phyloP scores from a whole-genome alignment of 208 protist species.

The Sergeia podlipaevii region DNA sequence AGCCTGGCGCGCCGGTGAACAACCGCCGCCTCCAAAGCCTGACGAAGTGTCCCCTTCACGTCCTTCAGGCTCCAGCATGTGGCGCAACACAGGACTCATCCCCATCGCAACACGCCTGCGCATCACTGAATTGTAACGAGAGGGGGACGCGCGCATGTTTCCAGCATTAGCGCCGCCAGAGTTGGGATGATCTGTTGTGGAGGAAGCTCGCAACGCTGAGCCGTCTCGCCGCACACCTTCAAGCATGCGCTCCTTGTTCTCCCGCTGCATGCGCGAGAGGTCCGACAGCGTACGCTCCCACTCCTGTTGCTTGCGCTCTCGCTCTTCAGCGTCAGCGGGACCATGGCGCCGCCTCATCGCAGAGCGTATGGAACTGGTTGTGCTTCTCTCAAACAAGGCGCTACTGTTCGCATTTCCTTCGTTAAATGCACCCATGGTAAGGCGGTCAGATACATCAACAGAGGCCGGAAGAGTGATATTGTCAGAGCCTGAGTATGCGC shows the following conservation, averaged over 20 bases:
- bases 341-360: conserved; percentile 28
- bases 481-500: no score
- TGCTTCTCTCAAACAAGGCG: no score
- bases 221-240: conserved; percentile 9
- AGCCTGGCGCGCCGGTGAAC: no score
- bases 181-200: not conserved
- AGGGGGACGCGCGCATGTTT: not conserved
- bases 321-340: not conserved
- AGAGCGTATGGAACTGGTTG: conserved; percentile 27
- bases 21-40: no score
- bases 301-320: conserved; percentile 18
- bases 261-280: conserved; percentile 64
- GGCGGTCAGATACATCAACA: no score
- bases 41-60: no score
- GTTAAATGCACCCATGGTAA: no score
- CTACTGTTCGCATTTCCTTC: no score
- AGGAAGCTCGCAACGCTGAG: conserved; percentile 6
- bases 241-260: conserved; percentile 62
- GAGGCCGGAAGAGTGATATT: no score
- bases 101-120: not conserved
- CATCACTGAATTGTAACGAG: conserved; percentile 7
- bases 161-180: not conserved
- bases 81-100: no score
- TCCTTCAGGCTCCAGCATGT: no score
- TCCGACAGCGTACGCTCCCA: conserved; percentile 40